These are phyloP conservation scores for Verbascum thapsus DNA, from an alignment of 257 asterid genomes.

Conservation along the genomic window DNA sequence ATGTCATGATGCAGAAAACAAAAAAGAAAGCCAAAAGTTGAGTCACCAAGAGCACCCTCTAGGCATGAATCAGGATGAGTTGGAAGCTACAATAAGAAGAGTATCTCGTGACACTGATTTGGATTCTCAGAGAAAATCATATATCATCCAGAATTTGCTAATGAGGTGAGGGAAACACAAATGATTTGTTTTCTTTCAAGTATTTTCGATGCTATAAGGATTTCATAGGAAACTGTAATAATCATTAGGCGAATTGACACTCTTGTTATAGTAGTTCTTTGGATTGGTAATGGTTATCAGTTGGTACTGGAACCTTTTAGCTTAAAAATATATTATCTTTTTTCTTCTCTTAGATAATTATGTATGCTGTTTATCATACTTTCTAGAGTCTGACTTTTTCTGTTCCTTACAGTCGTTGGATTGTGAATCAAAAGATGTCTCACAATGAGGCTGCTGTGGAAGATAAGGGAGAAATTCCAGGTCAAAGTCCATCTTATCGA, in stretches of 20 bases:
- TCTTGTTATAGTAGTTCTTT: constrained; percentile 2
- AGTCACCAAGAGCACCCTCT: constrained; percentile 51
- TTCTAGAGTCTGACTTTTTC: constrained; percentile 27
- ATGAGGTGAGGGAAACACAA: constrained; percentile 56
- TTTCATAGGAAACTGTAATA: neutral
- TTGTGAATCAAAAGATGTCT: constrained; percentile 53
- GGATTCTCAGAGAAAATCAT: constrained; percentile 59
- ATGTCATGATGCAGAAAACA: constrained; percentile 31
- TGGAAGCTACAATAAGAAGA: constrained; percentile 69
- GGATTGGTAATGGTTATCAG: neutral
- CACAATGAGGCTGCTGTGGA: constrained; percentile 37
- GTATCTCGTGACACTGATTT: constrained; percentile 71
- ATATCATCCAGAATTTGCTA: constrained; percentile 66
- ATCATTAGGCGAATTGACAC: constrained; percentile 13
- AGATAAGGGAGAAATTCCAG: constrained; percentile 53
- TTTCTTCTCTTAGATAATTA: constrained; percentile 23
- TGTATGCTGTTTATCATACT: constrained; percentile 18
- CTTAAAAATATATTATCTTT: constrained; percentile 11
- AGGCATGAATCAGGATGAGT: constrained; percentile 60
- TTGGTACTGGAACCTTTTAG: constrained; percentile 10
- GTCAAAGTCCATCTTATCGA: constrained; percentile 61
- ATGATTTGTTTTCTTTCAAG: constrained; percentile 4
- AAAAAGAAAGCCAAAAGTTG: constrained; percentile 26
- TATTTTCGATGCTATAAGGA: neutral
- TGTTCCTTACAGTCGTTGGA: constrained; percentile 61